phyloP scores from a whole-genome alignment of 2,329 filamentous ascomycete genomes.

The Cryphonectria nitschkei region DNA sequence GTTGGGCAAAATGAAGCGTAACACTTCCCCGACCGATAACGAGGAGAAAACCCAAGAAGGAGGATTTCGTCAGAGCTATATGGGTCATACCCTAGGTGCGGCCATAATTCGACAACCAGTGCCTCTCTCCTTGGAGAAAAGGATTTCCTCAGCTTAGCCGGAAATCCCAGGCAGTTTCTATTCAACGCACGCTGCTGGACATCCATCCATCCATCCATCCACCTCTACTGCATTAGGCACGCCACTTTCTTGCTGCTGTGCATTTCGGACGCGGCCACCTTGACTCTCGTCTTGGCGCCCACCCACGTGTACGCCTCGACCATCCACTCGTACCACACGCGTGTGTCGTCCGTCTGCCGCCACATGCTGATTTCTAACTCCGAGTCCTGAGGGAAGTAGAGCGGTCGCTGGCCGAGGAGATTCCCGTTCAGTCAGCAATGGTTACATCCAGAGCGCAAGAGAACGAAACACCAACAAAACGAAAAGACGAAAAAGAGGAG shows the following conservation, averaged over 20 bases:
- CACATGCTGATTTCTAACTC: slow-evolving; percentile 94
- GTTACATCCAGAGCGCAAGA: neutral
- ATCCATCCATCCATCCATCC: neutral
- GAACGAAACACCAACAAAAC: neutral
- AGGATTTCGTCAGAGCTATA: neutral
- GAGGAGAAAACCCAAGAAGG: neutral
- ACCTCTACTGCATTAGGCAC: slow-evolving; percentile 64
- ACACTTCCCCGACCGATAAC: neutral
- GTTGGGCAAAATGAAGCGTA: neutral
- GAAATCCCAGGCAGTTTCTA: slow-evolving; percentile 14
- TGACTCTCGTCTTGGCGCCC: slow-evolving; percentile 63
- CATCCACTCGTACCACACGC: slow-evolving; percentile 99
- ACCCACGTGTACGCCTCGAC: slow-evolving; percentile 80
- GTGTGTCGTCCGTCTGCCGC: slow-evolving; percentile 91
- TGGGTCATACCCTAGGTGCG: slow-evolving; percentile 23
- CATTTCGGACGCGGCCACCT: slow-evolving; percentile 67
- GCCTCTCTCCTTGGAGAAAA: neutral
- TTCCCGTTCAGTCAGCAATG: neutral
- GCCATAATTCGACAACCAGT: slow-evolving; percentile 18
- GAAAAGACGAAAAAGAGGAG: neutral
- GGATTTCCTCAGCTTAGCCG: slow-evolving; percentile 23
- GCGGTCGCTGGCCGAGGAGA: slow-evolving; percentile 64
- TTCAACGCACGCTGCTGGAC: neutral
- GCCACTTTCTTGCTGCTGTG: slow-evolving; percentile 72
- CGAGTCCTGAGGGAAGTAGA: slow-evolving; percentile 82